Conservation (phyloP, 2,329 filamentous ascomycete genomes). For the Zarea fungicola region DNA sequence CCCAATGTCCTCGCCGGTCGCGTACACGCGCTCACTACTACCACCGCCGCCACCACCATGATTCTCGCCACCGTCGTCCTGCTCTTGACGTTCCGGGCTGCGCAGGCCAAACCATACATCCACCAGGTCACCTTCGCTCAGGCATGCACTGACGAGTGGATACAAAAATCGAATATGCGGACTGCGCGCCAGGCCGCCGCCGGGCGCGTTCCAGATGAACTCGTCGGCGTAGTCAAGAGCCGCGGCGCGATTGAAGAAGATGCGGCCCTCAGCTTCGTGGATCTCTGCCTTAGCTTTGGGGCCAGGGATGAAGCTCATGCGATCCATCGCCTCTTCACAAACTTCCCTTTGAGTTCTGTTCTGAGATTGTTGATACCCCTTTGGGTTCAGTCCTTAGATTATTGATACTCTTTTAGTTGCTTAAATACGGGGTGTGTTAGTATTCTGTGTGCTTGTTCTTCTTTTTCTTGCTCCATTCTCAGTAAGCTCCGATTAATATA, state of each 20-base stretch:
- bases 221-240: constrained; percentile 16
- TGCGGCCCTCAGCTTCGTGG: constrained; percentile 15
- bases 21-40: constrained; percentile 9
- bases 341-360: too few species aligned
- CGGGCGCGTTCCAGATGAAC: constrained; percentile 13
- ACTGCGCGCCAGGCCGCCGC: background rate
- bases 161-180: constrained; percentile 6
- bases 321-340: background rate
- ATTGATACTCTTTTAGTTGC: too few species aligned
- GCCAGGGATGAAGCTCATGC: constrained; percentile 16
- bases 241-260: constrained; percentile 14
- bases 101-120: constrained; percentile 17
- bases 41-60: too few species aligned
- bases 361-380: too few species aligned
- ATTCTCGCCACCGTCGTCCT: too few species aligned
- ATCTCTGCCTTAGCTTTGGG: constrained; percentile 17
- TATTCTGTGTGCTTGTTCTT: too few species aligned
- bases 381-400: too few species aligned
- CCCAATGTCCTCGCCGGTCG: constrained; percentile 14
- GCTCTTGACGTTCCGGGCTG: constrained; percentile 12
- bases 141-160: constrained; percentile 14
- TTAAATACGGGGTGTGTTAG: too few species aligned
- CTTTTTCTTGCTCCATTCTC: too few species aligned
- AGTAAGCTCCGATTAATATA: too few species aligned
- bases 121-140: constrained; percentile 16